Percentiles rank a stretch among this genome's conserved stretches.
Conservation (phyloP, 225 moss, liverwort and hornwort species). For the Thuidium tamariscinum region DNA sequence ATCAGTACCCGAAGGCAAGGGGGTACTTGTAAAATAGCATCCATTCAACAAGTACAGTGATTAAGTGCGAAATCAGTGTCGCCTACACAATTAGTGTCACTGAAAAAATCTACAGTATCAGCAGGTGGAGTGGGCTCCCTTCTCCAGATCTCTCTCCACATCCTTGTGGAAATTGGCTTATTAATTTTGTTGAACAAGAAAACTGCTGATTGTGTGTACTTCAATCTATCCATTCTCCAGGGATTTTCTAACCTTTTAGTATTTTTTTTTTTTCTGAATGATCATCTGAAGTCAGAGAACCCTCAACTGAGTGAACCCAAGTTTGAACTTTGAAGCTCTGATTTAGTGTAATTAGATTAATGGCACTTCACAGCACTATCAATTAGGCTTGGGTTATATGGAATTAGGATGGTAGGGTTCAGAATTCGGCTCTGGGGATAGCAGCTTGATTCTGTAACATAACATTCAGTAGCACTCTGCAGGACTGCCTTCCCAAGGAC, state of each 20-base stretch:
- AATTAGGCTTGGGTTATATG: neutral
- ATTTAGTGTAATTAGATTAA: neutral
- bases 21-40: slow-evolving; percentile 15
- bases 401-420: neutral
- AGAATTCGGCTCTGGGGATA: neutral
- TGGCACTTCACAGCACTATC: neutral
- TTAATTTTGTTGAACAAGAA: neutral
- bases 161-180: neutral
- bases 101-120: neutral
- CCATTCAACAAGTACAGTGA: neutral
- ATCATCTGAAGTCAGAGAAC: neutral
- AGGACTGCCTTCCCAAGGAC: too few relatives aligned
- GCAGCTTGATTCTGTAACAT: neutral
- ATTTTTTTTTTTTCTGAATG: neutral
- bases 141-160: neutral
- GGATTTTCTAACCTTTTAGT: neutral
- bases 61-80: neutral
- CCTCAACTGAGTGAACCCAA: neutral
- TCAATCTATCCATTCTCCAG: neutral
- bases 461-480: too few relatives aligned
- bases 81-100: neutral
- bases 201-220: neutral
- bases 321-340: neutral
- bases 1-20: slow-evolving; percentile 56
- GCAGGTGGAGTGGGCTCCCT: neutral